phyloP scores from a whole-genome alignment of 2,329 filamentous ascomycete genomes.

The Monosporascus sp. region DNA sequence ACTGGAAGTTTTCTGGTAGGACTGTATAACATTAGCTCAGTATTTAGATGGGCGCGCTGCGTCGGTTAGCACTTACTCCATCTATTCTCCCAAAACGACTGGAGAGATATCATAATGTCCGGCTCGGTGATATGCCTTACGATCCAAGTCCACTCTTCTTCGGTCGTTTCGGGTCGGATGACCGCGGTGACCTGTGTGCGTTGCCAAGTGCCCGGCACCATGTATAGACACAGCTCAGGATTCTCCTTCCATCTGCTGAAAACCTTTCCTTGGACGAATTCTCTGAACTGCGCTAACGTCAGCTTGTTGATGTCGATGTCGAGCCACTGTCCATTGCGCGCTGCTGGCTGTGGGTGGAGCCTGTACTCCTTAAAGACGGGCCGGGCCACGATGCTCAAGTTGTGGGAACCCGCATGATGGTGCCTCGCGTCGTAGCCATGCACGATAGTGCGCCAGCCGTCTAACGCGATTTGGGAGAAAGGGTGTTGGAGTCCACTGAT shows the following conservation, averaged over 20 bases:
- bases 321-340: neutral
- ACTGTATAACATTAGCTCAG: neutral
- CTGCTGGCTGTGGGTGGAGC: neutral
- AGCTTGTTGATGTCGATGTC: constrained; percentile 1
- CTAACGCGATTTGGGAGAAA: neutral
- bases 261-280: neutral
- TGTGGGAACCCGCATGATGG: neutral
- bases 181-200: constrained; percentile 7
- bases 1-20: too few species aligned
- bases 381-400: constrained; percentile 12
- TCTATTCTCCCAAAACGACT: constrained; percentile 4
- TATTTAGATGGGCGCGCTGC: neutral
- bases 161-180: constrained; percentile 17
- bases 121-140: constrained; percentile 19
- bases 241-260: neutral
- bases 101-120: constrained; percentile 11
- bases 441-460: constrained; percentile 7
- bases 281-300: constrained; percentile 3
- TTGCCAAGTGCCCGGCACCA: constrained; percentile 8
- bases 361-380: constrained; percentile 14
- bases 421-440: neutral
- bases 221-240: constrained; percentile 3
- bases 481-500: neutral
- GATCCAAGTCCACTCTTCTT: constrained; percentile 22
- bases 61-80: constrained; percentile 19